phyloP scores from a whole-genome alignment of 345 rosid species.

The Isatis tinctoria region DNA sequence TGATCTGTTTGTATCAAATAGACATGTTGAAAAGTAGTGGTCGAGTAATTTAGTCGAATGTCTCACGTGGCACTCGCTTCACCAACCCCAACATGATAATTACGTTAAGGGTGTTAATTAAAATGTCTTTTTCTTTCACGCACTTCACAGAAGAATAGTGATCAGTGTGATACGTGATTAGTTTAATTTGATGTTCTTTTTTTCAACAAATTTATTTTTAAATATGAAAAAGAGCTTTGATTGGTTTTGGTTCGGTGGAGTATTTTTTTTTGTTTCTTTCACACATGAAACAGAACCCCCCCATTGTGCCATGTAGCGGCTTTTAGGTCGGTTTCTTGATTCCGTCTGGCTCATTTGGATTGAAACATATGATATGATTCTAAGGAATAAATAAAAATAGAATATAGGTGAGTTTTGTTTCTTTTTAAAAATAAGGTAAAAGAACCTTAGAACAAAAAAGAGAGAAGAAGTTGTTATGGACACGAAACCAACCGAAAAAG shows the following conservation, averaged over 20 bases:
- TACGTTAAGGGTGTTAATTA: neutral
- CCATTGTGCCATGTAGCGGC: neutral
- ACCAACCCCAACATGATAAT: slow-evolving; percentile 2
- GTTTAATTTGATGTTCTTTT: neutral
- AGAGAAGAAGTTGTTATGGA: neutral
- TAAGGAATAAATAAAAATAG: neutral
- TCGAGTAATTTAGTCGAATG: neutral
- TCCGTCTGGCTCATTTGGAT: neutral
- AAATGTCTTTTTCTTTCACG: neutral
- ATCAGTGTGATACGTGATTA: neutral
- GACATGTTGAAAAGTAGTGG: neutral
- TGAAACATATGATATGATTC: neutral
- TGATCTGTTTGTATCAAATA: neutral
- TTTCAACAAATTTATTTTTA: neutral
- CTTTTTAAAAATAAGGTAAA: neutral
- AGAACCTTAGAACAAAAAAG: neutral
- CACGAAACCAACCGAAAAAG: slow-evolving; percentile 15
- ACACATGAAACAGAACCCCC: neutral
- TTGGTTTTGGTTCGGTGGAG: neutral
- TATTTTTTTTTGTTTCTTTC: neutral
- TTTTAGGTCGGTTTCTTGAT: neutral
- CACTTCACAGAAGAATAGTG: neutral
- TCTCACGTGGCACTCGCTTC: slow-evolving; percentile 16
- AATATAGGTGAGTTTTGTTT: neutral
- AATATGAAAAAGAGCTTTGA: neutral